A percentile compares a stretch with the other conserved stretches of the same genome.
Evolutionary conservation across 2,329 filamentous ascomycete species (phyloP).

Genomic region (Fusarium caatingaense): DNA sequence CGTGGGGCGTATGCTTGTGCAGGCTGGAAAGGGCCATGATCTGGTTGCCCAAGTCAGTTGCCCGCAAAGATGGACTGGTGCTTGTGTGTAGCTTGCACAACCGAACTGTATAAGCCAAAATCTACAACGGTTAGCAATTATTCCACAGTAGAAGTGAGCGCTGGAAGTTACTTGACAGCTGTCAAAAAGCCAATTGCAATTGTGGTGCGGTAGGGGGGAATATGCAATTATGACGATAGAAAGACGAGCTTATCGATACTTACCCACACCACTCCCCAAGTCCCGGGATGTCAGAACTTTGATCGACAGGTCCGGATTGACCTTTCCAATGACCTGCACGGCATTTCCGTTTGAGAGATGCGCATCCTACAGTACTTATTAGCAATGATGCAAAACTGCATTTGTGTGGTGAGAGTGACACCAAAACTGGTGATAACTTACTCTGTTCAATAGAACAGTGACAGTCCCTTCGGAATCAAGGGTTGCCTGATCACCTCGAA

Average conservation of each 20-base stretch:
- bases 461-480: slow-evolving; percentile 85
- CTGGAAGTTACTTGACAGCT: not conserved
- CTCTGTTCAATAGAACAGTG: slow-evolving; percentile 78
- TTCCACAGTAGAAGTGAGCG: not conserved
- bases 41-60: slow-evolving; percentile 51
- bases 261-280: slow-evolving; percentile 76
- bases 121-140: slow-evolving; percentile 62
- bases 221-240: slow-evolving; percentile 37
- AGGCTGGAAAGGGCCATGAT: slow-evolving; percentile 41
- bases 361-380: slow-evolving; percentile 66
- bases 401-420: slow-evolving; percentile 4
- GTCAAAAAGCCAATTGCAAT: not conserved
- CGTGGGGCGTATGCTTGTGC: slow-evolving; percentile 45
- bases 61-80: slow-evolving; percentile 81
- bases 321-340: slow-evolving; percentile 83
- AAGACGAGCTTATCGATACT: slow-evolving; percentile 49
- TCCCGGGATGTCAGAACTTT: slow-evolving; percentile 77
- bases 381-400: slow-evolving; percentile 1
- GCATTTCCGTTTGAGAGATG: slow-evolving; percentile 77
- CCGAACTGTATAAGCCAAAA: slow-evolving; percentile 77
- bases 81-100: slow-evolving; percentile 87
- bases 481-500: slow-evolving; percentile 82
- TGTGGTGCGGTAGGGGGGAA: not conserved
- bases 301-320: slow-evolving; percentile 77
- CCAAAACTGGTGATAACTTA: slow-evolving; percentile 53